Evolutionary conservation across 257 asterid genomes (phyloP).

Genomic region (Solanum chmielewskii): DNA sequence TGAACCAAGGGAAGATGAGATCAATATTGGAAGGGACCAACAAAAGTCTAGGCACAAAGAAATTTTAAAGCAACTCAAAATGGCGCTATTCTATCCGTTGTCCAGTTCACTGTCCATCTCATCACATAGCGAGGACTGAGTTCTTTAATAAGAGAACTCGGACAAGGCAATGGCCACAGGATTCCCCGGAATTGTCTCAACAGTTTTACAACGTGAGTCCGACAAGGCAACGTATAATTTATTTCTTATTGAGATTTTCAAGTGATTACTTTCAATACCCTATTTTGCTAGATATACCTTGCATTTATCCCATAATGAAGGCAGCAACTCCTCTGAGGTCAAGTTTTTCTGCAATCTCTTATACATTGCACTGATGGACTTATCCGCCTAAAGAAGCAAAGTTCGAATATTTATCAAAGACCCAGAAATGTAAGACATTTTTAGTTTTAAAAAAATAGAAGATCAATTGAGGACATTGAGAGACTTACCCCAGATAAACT

Average conservation of each 20-base stretch:
- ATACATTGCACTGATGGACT: slow-evolving; percentile 68
- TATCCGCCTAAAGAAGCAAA: slow-evolving; percentile 60
- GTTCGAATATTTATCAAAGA: not conserved
- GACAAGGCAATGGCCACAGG: not conserved
- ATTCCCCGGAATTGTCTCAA: not conserved
- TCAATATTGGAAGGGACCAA: not conserved
- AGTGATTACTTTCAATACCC: not conserved
- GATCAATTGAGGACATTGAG: slow-evolving; percentile 1
- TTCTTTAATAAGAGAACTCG: not conserved
- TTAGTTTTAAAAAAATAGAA: not conserved
- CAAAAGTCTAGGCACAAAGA: not conserved
- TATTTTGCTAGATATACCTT: slow-evolving; percentile 43
- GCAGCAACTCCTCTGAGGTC: slow-evolving; percentile 88
- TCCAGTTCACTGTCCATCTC: not conserved
- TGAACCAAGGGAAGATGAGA: not conserved
- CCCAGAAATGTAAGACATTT: not conserved
- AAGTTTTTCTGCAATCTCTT: slow-evolving; percentile 83
- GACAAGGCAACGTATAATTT: not conserved
- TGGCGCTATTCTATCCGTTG: not conserved
- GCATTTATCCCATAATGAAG: slow-evolving; percentile 98
- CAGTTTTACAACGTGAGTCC: not conserved
- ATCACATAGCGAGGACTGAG: not conserved
- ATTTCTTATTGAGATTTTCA: not conserved
- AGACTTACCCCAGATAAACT: slow-evolving; percentile 84
- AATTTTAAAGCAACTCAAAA: not conserved